phyloP scores from a whole-genome alignment of 805 yeast species.

The Sugiyamaella lignohabitans region DNA sequence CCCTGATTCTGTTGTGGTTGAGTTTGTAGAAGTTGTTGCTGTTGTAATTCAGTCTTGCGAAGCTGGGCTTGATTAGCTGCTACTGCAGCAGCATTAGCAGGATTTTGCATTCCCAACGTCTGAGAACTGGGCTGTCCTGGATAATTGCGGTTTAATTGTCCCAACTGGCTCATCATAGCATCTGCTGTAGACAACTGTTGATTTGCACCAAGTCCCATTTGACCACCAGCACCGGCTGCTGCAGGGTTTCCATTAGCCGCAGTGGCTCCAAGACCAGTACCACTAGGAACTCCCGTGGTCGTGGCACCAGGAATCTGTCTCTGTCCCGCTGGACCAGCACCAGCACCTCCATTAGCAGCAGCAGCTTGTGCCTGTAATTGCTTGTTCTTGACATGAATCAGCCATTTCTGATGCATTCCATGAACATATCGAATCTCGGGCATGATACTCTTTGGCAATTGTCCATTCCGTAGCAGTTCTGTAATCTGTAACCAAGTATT shows the following conservation, averaged over 20 bases:
- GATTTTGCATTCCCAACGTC: not conserved
- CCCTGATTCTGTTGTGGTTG: slow-evolving; percentile 21
- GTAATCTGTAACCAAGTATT: slow-evolving; percentile 78
- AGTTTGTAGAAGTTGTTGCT: slow-evolving; percentile 11
- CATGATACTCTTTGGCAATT: slow-evolving; percentile 52
- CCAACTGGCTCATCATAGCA: too few species aligned
- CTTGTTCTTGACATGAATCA: too few species aligned
- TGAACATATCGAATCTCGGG: slow-evolving; percentile 61
- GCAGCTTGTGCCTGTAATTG: slow-evolving; percentile 11
- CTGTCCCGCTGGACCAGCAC: slow-evolving; percentile 1
- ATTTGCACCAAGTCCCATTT: not conserved
- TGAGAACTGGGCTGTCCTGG: not conserved
- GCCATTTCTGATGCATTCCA: slow-evolving; percentile 31
- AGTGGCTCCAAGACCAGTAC: too few species aligned
- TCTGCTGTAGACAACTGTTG: not conserved
- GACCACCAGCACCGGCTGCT: not conserved
- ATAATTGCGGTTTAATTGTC: not conserved
- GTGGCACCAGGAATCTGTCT: slow-evolving; percentile 1
- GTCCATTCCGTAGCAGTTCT: slow-evolving; percentile 52
- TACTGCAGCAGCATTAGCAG: slow-evolving; percentile 1
- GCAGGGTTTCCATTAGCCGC: not conserved
- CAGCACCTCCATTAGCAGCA: slow-evolving; percentile 3
- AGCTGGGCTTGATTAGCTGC: slow-evolving; percentile 2
- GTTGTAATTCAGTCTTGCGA: slow-evolving; percentile 3
- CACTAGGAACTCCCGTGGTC: too few species aligned